Conservation (phyloP, 805 yeast genomes). For the Saturnispora saitoi region DNA sequence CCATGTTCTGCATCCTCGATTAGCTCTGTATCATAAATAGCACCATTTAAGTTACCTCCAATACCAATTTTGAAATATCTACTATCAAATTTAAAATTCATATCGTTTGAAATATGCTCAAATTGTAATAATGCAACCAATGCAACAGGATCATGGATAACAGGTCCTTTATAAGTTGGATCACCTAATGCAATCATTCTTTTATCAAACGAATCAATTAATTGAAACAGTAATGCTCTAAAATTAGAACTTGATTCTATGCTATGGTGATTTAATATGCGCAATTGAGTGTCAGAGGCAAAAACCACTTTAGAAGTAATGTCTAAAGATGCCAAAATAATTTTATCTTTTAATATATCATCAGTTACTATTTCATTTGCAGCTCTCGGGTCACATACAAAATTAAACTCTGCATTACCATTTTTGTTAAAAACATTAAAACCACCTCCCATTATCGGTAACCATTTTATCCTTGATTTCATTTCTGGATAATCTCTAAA, state of each 20-base stretch:
- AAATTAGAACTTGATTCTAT: constrained; percentile 31
- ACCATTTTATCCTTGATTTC: constrained; percentile 37
- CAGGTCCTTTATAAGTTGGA: constrained; percentile 49
- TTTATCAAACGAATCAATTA: constrained; percentile 42
- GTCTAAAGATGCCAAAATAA: constrained; percentile 56
- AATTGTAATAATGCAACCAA: constrained; percentile 48
- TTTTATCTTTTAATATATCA: constrained; percentile 37
- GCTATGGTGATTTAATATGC: constrained; percentile 30
- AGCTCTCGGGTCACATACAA: constrained; percentile 69
- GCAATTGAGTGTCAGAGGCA: constrained; percentile 31
- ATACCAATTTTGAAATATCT: constrained; percentile 14
- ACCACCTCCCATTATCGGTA: constrained; percentile 77
- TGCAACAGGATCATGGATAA: constrained; percentile 76
- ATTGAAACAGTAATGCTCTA: constrained; percentile 46
- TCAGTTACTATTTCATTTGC: constrained; percentile 50
- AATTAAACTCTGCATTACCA: constrained; percentile 62
- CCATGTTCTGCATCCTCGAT: constrained; percentile 24
- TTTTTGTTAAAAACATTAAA: constrained; percentile 25
- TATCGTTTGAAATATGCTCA: constrained; percentile 18
- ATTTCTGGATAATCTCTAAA: constrained; percentile 47
- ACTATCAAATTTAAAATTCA: constrained; percentile 18
- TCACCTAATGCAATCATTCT: constrained; percentile 36
- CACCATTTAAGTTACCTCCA: constrained; percentile 11
- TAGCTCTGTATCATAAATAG: constrained; percentile 20
- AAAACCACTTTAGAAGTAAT: constrained; percentile 61